These are phyloP conservation scores for Guadua angustifolia DNA, from an alignment of 176 grass and related monocot genomes.

Conservation along the genomic window DNA sequence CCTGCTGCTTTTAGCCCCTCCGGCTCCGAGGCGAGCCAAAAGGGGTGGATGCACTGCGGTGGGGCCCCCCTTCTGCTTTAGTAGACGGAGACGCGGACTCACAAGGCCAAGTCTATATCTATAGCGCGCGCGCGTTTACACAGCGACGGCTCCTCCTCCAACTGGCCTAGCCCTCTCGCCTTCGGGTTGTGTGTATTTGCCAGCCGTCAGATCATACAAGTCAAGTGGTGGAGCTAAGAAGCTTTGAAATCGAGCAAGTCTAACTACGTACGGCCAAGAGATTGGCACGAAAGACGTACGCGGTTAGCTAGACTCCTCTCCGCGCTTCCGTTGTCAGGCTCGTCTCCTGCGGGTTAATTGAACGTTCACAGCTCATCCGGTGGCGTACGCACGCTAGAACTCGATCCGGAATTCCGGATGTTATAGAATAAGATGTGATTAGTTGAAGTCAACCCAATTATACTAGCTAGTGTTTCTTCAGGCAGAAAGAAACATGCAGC, in stretches of 20 bases:
- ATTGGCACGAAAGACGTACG: too few relatives aligned
- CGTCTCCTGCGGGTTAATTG: background rate
- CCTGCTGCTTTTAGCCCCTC: conserved; percentile 9
- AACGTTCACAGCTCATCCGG: background rate
- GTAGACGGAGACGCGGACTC: background rate
- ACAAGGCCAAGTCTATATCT: background rate
- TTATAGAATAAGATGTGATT: background rate
- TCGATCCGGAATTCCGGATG: background rate
- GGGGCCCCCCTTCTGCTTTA: background rate
- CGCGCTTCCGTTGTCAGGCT: too few relatives aligned
- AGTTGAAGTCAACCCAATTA: background rate
- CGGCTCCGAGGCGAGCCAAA: background rate
- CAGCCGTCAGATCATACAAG: background rate
- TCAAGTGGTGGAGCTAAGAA: too few relatives aligned
- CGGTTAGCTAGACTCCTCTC: too few relatives aligned
- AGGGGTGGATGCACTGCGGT: background rate
- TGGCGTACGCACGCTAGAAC: background rate
- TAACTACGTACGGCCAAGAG: too few relatives aligned
- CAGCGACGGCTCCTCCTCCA: too few relatives aligned
- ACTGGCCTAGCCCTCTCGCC: background rate
- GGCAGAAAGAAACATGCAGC: background rate
- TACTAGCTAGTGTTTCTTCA: background rate
- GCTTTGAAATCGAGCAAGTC: too few relatives aligned
- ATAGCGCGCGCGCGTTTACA: background rate
- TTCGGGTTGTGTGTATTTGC: background rate